phyloP scores from a whole-genome alignment of 139 green algal genomes.

The Haematococcus lacustris region DNA sequence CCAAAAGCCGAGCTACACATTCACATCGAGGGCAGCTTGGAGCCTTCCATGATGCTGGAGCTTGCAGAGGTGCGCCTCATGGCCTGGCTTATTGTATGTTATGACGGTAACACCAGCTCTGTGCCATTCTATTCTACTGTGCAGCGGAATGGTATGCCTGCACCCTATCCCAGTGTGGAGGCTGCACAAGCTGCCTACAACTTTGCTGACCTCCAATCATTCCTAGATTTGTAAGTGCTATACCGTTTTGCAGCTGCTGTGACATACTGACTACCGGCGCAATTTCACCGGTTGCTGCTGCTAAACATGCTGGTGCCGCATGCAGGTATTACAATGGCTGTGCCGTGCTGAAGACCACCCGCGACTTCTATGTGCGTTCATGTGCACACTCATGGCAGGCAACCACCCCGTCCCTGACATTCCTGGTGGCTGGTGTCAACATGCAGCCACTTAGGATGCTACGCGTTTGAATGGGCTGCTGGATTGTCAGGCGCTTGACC shows the following conservation, averaged over 20 bases:
- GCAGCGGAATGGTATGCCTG: slow-evolving; percentile 13
- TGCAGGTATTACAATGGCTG: slow-evolving; percentile 19
- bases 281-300: too few relatives aligned
- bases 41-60: slow-evolving; percentile 26
- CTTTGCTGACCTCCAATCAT: slow-evolving; percentile 25
- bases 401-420: too few relatives aligned
- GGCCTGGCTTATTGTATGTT: not conserved
- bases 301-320: too few relatives aligned
- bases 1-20: slow-evolving; percentile 35
- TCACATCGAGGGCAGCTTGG: slow-evolving; percentile 31
- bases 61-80: slow-evolving; percentile 5
- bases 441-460: too few relatives aligned
- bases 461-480: too few relatives aligned
- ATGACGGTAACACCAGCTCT: not conserved
- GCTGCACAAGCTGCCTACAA: slow-evolving; percentile 19
- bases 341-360: slow-evolving; percentile 13
- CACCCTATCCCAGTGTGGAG: slow-evolving; percentile 16
- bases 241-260: too few relatives aligned
- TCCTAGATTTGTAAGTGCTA: slow-evolving; percentile 34
- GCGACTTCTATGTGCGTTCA: slow-evolving; percentile 22
- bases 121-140: too few relatives aligned
- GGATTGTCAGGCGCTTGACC: too few relatives aligned
- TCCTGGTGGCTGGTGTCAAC: not conserved
- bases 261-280: too few relatives aligned
- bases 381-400: not conserved